A percentile compares a stretch with the other conserved stretches of the same genome.
phyloP scores from a whole-genome alignment of 768 basidiomycete species.

The Psilocybe sp. region DNA sequence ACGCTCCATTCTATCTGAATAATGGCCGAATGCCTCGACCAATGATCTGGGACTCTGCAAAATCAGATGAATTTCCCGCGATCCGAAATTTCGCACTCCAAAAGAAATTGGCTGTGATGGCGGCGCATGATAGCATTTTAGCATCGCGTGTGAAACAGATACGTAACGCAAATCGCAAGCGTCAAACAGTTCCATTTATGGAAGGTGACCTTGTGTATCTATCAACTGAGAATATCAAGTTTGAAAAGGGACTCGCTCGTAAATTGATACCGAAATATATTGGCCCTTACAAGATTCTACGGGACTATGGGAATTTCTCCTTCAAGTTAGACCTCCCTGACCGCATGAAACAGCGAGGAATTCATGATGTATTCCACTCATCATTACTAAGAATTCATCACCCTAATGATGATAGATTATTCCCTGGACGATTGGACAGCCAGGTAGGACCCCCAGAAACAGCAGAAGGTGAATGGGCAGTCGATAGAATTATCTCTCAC shows the following conservation, averaged over 20 bases:
- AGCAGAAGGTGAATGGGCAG: constrained; percentile 17
- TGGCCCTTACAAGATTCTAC: constrained; percentile 11
- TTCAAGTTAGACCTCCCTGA: not conserved
- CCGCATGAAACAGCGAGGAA: constrained; percentile 4
- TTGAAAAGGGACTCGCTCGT: too few species aligned
- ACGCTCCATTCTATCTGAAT: constrained; percentile 3
- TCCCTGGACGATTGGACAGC: constrained; percentile 24
- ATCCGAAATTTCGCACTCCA: constrained; percentile 4
- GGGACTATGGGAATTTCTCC: constrained; percentile 5
- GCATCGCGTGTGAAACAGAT: constrained; percentile 1
- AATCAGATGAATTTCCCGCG: not conserved
- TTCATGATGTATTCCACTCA: constrained; percentile 32
- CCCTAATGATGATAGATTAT: constrained; percentile 28
- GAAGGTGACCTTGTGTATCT: constrained; percentile 15
- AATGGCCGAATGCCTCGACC: not conserved
- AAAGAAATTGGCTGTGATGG: not conserved
- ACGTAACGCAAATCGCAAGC: not conserved
- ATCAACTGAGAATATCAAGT: constrained; percentile 13
- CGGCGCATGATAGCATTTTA: too few species aligned
- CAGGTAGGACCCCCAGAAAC: constrained; percentile 12
- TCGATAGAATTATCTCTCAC: constrained; percentile 16
- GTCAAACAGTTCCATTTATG: constrained; percentile 5
- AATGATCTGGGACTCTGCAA: constrained; percentile 1
- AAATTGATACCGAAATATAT: constrained; percentile 20
- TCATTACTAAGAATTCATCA: constrained; percentile 23